Evolutionary conservation across 1,284 basidiomycete species (phyloP), one percentile per base, ranked within the genome.

Genomic region (Ceratobasidium sp.): DNA sequence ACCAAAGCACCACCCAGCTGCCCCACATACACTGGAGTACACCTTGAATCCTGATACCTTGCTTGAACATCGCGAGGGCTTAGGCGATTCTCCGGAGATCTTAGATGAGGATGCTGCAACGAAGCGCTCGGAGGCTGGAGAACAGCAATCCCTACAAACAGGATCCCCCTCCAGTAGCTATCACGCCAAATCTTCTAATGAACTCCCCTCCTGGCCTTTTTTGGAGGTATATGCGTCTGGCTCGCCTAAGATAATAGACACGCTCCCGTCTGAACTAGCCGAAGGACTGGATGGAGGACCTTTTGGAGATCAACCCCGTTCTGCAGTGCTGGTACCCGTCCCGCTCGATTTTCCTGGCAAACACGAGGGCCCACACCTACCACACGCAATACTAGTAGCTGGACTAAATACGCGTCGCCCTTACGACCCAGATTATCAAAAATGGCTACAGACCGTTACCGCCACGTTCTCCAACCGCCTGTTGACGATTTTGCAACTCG

Each of bases 371-470:
- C 5, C 6, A 6, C 47, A 23, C 16, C 52, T 55, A 6, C 52
- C 52, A 7, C 26, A 6, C 26, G 74, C 73, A 1, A 38, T 73
- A n/a, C 43, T 75, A 16, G 26, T 75, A 5, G 5, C 73, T 1
- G 74, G 72, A 18, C 14, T 75, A 13, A 75, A 75, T 44, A 73
- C 74, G 9, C 2, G 74, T 9, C n/a, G 71, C 32, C 58, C 72
- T 21, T 75, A 73, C 43, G 72, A 75, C n/a, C 28, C 55, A 3
- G 55, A 58, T 26, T 58, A 58, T 58, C 28, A 28, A 11, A 5
- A 28, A n/a, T 58, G 55, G 55, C n/a, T 58, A 2, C 28, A 58
- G 26, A 58, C 28, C 38, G 18, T 58, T 2, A 18, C 30, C 9
- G 55, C 55, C 7, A 30, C 28, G 32, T 8, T 58, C 8, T 9